Evolutionary conservation across 306 rosid genomes (phyloP), one percentile per base, ranked within the genome.

Genomic region (Malus fusca): DNA sequence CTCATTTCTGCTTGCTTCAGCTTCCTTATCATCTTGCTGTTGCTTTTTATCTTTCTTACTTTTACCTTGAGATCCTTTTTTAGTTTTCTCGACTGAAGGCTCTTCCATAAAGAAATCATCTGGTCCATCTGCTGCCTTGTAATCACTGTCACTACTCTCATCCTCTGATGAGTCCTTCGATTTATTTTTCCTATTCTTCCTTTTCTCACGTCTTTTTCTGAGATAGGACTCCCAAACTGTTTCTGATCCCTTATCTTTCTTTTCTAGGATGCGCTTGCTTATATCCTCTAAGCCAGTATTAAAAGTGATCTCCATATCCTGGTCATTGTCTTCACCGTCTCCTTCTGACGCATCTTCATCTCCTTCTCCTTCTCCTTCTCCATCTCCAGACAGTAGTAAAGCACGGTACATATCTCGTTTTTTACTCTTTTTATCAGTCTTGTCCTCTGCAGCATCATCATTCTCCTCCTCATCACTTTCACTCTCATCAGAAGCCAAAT

Each of bases 261-360:
- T 89, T 87, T 90, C 93, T 68, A 88, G 78, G 63, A 90, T 88
- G 75, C 82, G 93, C 84, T 89, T 95, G 81, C 97, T 92, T 75
- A 92, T 75, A 83, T 95, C 96, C 82, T 95, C 93, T 82, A 95
- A 84, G 75, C 89, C 96, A 48, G 97, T 81, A 78, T 92, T 95
- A 82, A 95, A 95, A 64, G 97, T 95, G 67, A 95, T 89, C 88
- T 92, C 97, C 99, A 95, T 90, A 78, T 95, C 91, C 84, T 87
- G 88, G 66, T 43, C 87, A 40, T 84, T 81, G 9, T 62, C 40
- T 74, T 79, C 90, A 13, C 74, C 87, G 40, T 89, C 96, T 77
- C 77, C 90, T 69, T 89, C 96, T 67, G 91, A 88, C 69, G 15
- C 69, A 28, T 73, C 92, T 76, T 42, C 44, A 42, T 42, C 44